These are phyloP conservation scores for Pontederia paniculata DNA, from an alignment of 176 grass and related monocot species.

Conservation along the genomic window DNA sequence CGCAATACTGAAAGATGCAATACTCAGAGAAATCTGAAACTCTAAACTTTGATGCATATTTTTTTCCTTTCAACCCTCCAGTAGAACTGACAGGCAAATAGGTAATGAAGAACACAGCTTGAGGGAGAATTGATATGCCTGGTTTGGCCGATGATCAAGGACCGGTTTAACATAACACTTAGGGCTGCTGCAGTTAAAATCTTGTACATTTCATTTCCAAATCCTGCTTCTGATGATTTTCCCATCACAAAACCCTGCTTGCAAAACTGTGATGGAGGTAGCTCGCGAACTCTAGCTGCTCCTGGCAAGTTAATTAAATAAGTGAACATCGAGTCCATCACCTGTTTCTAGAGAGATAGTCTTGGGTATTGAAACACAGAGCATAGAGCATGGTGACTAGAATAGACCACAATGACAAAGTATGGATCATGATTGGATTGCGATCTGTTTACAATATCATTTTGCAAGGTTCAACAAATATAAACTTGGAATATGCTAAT, in stretches of 20 bases:
- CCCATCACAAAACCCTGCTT: slow-evolving; percentile 81
- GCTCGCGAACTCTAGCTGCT: slow-evolving; percentile 52
- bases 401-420: too few relatives aligned
- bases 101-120: slow-evolving; percentile 24
- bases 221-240: slow-evolving; percentile 90
- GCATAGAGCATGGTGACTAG: background rate
- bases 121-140: slow-evolving; percentile 60
- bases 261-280: slow-evolving; percentile 72
- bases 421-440: too few relatives aligned
- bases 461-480: too few relatives aligned
- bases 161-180: slow-evolving; percentile 87
- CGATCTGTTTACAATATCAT: too few relatives aligned
- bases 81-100: background rate
- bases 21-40: background rate
- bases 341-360: slow-evolving; percentile 16
- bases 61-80: background rate
- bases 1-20: background rate
- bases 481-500: too few relatives aligned
- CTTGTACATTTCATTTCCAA: slow-evolving; percentile 98
- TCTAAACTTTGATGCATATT: background rate
- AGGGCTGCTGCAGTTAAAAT: slow-evolving; percentile 77
- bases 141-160: slow-evolving; percentile 92
- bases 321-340: slow-evolving; percentile 27
- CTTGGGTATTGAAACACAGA: slow-evolving; percentile 17
- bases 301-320: slow-evolving; percentile 60